Conservation (phyloP, 306 rosid species). For the Glycine latifolia region DNA sequence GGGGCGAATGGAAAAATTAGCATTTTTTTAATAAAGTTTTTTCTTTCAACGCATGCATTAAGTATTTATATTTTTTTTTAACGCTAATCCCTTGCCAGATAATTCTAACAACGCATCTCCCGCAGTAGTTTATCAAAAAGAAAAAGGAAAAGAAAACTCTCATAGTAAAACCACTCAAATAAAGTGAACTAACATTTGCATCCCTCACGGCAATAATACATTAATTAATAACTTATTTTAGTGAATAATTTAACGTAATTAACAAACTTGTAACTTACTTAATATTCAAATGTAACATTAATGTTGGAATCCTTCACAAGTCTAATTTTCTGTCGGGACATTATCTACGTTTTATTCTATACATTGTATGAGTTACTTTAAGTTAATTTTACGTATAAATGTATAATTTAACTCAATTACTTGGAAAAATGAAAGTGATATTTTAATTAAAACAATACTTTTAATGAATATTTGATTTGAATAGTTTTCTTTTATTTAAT, state of each 20-base stretch:
- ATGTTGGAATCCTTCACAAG: background rate
- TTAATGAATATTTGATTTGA: too few species aligned
- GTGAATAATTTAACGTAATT: background rate
- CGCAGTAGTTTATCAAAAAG: too few species aligned
- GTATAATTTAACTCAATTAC: too few species aligned
- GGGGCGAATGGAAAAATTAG: background rate
- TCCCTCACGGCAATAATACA: background rate
- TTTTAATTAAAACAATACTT: too few species aligned
- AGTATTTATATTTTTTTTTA: too few species aligned
- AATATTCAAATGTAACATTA: background rate
- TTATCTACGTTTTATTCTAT: too few species aligned
- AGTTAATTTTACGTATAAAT: too few species aligned
- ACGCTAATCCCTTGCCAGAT: background rate
- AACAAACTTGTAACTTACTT: background rate
- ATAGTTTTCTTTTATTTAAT: too few species aligned
- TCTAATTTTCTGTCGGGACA: background rate
- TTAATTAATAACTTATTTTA: background rate
- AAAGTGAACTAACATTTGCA: background rate
- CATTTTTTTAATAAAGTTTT: background rate
- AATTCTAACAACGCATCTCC: background rate
- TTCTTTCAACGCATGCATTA: background rate
- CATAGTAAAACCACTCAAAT: too few species aligned
- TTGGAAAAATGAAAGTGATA: too few species aligned
- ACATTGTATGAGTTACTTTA: too few species aligned
- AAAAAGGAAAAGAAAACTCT: too few species aligned